phyloP scores from a whole-genome alignment of 345 rosid species.

The Bruguiera parviflora region DNA sequence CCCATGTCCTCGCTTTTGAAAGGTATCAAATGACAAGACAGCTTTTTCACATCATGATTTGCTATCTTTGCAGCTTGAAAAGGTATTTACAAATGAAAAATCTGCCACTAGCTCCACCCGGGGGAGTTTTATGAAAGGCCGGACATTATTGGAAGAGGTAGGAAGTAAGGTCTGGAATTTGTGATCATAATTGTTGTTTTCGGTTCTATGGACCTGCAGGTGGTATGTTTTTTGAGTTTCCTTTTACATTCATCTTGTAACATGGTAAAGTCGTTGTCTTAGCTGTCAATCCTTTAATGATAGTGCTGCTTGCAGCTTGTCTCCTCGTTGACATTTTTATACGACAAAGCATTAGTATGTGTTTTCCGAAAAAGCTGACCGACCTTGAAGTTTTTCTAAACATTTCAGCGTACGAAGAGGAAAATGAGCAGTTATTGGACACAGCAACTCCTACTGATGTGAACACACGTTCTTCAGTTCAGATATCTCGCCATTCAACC shows the following conservation, averaged over 20 bases:
- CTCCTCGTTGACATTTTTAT: not conserved
- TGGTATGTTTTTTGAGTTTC: not conserved
- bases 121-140: constrained; percentile 80
- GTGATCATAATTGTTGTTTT: not conserved
- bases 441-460: constrained; percentile 38
- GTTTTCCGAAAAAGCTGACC: not conserved
- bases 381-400: constrained; percentile 5
- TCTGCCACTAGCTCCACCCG: constrained; percentile 85
- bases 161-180: constrained; percentile 17
- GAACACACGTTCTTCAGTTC: constrained; percentile 40
- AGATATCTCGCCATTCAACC: constrained; percentile 45
- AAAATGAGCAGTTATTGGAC: constrained; percentile 46
- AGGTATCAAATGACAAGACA: not conserved
- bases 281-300: not conserved
- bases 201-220: not conserved
- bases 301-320: not conserved
- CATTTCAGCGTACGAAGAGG: constrained; percentile 85
- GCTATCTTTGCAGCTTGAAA: constrained; percentile 61
- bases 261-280: not conserved
- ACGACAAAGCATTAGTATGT: not conserved
- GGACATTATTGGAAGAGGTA: constrained; percentile 95
- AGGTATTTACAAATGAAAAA: constrained; percentile 56
- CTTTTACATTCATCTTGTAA: not conserved
- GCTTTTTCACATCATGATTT: constrained; percentile 12
- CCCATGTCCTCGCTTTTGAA: not conserved